phyloP scores from a whole-genome alignment of 139 green algal genomes.

The Auxenochlorella pyrenoidosa region DNA sequence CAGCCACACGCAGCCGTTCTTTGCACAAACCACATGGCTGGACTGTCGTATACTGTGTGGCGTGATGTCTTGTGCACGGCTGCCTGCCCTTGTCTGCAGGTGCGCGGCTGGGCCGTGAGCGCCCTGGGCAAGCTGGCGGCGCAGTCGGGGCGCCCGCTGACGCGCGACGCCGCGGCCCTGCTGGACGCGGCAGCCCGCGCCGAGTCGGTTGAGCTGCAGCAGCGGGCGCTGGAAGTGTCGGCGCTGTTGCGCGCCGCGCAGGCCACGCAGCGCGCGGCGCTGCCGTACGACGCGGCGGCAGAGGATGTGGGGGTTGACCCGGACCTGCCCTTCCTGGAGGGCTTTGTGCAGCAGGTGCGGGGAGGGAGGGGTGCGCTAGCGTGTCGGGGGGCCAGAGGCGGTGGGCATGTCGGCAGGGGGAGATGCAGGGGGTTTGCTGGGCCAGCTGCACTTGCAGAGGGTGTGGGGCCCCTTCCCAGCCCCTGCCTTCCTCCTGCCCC shows the following conservation, averaged over 20 bases:
- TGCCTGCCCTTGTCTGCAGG: no score
- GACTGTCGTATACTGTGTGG: no score
- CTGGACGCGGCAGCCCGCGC: constrained; percentile 48
- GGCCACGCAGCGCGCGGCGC: constrained; percentile 43
- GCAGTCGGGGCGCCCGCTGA: constrained; percentile 44
- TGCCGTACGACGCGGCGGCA: constrained; percentile 75
- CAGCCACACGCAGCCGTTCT: not conserved
- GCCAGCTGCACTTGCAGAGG: no score
- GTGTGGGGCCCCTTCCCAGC: no score
- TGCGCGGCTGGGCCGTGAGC: constrained; percentile 64
- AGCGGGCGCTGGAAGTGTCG: constrained; percentile 86
- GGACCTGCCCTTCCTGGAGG: constrained; percentile 71
- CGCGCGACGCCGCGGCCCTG: constrained; percentile 54
- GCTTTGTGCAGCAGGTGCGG: constrained; percentile 49
- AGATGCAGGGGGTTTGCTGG: no score
- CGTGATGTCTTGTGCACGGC: no score
- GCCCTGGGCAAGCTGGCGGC: constrained; percentile 80
- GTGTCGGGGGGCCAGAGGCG: no score
- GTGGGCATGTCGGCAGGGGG: no score
- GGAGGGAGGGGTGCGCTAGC: not conserved
- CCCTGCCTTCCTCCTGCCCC: no score
- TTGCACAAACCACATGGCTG: no score
- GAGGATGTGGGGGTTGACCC: constrained; percentile 78
- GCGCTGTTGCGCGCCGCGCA: constrained; percentile 60
- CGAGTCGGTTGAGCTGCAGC: constrained; percentile 83